Evolutionary conservation across 345 rosid genomes (phyloP), one percentile per base, ranked within the genome.

Genomic region (Psidium friedrichsthalianum): DNA sequence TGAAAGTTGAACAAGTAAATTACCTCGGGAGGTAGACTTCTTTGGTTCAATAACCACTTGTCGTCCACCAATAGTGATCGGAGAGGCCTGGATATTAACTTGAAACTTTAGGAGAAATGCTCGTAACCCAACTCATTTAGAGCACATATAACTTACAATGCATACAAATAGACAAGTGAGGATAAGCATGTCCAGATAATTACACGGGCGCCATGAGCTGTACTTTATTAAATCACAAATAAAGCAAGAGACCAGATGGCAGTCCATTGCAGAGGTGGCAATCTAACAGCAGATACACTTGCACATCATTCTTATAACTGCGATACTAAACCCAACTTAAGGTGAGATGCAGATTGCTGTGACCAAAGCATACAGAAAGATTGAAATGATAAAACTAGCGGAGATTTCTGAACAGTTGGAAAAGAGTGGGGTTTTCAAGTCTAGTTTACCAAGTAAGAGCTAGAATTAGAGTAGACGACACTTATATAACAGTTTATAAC

Each of bases 11-110:
- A 88, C 82, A 85, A 83, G 22, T 55, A 87, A 89, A 96, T 93
- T 93, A 86, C 99, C 98, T 93, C 99, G 94, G 76, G 93, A 84
- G 13, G 98, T 95, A 32, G 99, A 97, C 84, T 94, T 95, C 91
- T 97, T 95, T 88, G 92, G 96, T 88, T 97, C 99, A 82, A 97
- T 94, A 52, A 89, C 90, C 69, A 91, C 97, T 74, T 87, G 92
- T 55, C 90, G 93, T 74, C 98, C 98, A 90, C 90, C 88, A 84
- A 97, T 92, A 78, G 57, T 83, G 32, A 97, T 42, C 56, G n/a
- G 98, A 51, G 99, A 95, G 85, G 99, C 99, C 99, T 97, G 94
- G 80, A 88, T 21, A 69, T 69, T 69, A 18, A 40, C 80, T 18
- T 36, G 25, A 69, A 18, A 69, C 80, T 32, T 69, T 69, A 44